Base-by-base conservation (phyloP, 2,329 filamentous ascomycete genomes). In the Hymenotorrendiella dingleyae region DNA sequence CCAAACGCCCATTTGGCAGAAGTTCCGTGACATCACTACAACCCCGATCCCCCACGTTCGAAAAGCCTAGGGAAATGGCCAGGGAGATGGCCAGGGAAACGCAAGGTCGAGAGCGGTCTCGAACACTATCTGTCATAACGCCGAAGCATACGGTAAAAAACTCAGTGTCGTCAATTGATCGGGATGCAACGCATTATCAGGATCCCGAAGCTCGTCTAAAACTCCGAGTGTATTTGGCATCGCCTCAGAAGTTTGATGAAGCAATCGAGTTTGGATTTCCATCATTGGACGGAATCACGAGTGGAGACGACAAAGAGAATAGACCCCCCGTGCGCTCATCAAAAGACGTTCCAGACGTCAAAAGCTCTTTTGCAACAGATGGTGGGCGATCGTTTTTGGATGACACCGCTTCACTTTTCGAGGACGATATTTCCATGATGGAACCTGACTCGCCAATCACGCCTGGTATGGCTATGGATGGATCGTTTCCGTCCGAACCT, bases 241-340 rank as follows among this genome's bases (percentile, higher is more conserved):
- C 89, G 1, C 85, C 90, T 1, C 86, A 94, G 54, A 95, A 94
- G 61, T 97, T 97, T 55, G 91, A 97, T 60, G 91, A 97, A 64
- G 89, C 87, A 1, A 78, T 97, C 40, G 86, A 94, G 61, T 96
- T 94, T 64, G 91, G 91, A 0, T 97, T 96, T 56, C 88, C 89
- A 0, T 80, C 82, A 0, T 70, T 70, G 26, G 73, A 79, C 24
- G 64, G 56, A 6, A 49, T 66, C 16, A 53, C 61, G 3, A 54
- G 65, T n/a, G 55, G 54, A 2, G 49, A 63, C 3, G 55, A 62
- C 17, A 59, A 62, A 7, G 64, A 65, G 11, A 51, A 59, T 27
- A 56, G 46, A 36, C 43, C 50, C 9, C 50, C 52, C 5, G 47
- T 36, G 22, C 45, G 50, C n/a, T 17, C 34, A 9, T 57, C 56